Base-by-base conservation (phyloP, 2,329 filamentous ascomycete species). In the Dactylellina sp. region DNA sequence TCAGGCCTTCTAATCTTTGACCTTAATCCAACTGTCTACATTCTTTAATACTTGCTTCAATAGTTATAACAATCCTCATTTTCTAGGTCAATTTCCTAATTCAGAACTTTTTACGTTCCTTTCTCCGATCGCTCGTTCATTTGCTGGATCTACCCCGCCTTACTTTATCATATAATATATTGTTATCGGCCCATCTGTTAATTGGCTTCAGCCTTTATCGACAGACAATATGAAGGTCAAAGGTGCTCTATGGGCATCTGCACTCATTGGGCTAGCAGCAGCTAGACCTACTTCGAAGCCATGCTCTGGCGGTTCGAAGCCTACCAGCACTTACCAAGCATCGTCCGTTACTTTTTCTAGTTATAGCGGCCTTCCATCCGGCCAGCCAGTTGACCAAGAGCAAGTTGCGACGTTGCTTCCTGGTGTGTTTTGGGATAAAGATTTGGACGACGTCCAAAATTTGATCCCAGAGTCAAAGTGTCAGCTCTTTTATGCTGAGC, bases 401-500 rank as follows among this genome's bases (percentile, higher is more conserved):
- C 64, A 25, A 14, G 40, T 72, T 32, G 63, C 70, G 1, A 68
- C 63, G 3, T 11, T 75, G 7, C 63, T 75, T 14, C 70, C 70
- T 1, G 70, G 61, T 12, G 18, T 75, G 11, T 68, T 66, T 20
- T 75, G 70, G 70, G 62, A 75, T 18, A 55, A 75, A 20, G 70
- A 75, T 25, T 37, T 66, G 39, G 42, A 61, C 12, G 61, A 75
- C 44, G 44, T 75, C 12, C 44, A 59, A 22, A 66, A 75, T 20
- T 24, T 75, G 35, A 46, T 47, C 4, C 70, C 70, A 12, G 61
- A 68, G 7, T 62, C 55, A 2, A 75, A 44, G 12, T 66, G 61
- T 49, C 66, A 75, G 28, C 62, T 75, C 5, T 75, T 75, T 40
- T 75, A 75, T 47, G 61, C 70, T 25, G 61, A 75, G 37, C 70